Percentiles rank a stretch among this genome's conserved stretches.
These are phyloP conservation scores for Cordyceps tenuipes DNA, from an alignment of 2,329 filamentous ascomycete species.

Conservation along the genomic window DNA sequence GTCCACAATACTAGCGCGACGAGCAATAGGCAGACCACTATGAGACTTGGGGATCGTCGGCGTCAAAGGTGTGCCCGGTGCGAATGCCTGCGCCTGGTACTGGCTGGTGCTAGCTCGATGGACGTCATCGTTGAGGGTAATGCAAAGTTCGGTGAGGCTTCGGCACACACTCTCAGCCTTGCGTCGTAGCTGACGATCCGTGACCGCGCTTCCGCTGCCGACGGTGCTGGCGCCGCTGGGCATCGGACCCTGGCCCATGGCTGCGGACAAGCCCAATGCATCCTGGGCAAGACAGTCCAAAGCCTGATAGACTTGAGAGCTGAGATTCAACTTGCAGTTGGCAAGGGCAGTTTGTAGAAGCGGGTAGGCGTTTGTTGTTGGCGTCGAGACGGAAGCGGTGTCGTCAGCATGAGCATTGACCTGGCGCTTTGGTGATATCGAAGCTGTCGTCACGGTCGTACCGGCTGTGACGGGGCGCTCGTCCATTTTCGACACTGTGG, in stretches of 20 bases:
- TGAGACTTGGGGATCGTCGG: constrained; percentile 37
- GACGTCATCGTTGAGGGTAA: constrained; percentile 64
- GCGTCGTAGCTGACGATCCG: constrained; percentile 77
- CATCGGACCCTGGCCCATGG: constrained; percentile 66
- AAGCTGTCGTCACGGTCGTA: constrained; percentile 84
- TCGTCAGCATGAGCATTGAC: constrained; percentile 25
- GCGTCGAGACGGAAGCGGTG: constrained; percentile 32
- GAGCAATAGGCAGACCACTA: constrained; percentile 26
- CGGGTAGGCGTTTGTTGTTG: constrained; percentile 58
- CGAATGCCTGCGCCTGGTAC: constrained; percentile 4
- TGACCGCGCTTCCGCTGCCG: constrained; percentile 44
- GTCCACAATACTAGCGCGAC: constrained; percentile 37
- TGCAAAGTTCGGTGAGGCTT: constrained; percentile 83
- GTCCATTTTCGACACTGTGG: constrained; percentile 64
- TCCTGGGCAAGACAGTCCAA: constrained; percentile 77
- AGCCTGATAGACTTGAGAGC: constrained; percentile 63
- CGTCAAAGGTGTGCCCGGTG: constrained; percentile 25
- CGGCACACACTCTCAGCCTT: constrained; percentile 92
- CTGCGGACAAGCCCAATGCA: constrained; percentile 66
- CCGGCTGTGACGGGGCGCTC: constrained; percentile 86
- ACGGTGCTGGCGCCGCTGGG: constrained; percentile 58
- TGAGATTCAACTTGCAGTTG: constrained; percentile 66
- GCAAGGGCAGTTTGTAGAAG: constrained; percentile 71
- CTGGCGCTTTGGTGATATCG: constrained; percentile 71
- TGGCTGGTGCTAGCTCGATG: constrained; percentile 18